phyloP scores from a whole-genome alignment of 2,329 filamentous ascomycete species.

The Penicillium sp. region DNA sequence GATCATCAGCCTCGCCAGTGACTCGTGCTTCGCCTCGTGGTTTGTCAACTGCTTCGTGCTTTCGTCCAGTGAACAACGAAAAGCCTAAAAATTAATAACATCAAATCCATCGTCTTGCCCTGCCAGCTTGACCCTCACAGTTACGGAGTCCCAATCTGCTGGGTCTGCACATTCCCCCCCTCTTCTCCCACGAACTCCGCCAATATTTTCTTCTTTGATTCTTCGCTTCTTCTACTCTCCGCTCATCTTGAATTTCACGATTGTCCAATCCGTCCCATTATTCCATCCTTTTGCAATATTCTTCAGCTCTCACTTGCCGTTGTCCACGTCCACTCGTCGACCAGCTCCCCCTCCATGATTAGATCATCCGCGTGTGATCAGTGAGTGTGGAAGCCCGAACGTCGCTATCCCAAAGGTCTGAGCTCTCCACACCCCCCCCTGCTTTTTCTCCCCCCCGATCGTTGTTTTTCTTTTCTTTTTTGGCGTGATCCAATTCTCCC shows the following conservation, averaged over 20 bases:
- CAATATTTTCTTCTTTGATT: slow-evolving; percentile 12
- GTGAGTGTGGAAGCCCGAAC: not conserved
- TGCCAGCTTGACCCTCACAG: not conserved
- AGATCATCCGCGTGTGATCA: slow-evolving; percentile 11
- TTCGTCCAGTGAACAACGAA: not conserved
- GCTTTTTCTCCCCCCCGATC: slow-evolving; percentile 1
- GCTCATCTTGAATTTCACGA: not conserved
- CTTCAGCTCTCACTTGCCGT: not conserved
- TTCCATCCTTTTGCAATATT: slow-evolving; percentile 1
- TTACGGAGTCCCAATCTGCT: not conserved
- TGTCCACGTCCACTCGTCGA: not conserved
- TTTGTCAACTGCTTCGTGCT: not conserved
- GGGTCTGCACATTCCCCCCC: not conserved
- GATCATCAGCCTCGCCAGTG: not conserved
- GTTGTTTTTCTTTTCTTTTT: slow-evolving; percentile 1
- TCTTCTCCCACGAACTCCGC: not conserved
- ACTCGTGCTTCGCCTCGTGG: not conserved
- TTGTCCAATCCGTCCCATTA: not conserved
- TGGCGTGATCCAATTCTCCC: not conserved
- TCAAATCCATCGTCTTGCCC: not conserved
- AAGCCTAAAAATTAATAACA: not conserved
- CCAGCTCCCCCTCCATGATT: slow-evolving; percentile 9
- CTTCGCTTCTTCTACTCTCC: slow-evolving; percentile 1
- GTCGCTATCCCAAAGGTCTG: slow-evolving; percentile 13
- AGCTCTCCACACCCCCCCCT: slow-evolving; percentile 5